Percentiles rank a stretch among this genome's conserved stretches.
These are phyloP conservation scores for Barnettozyma wickerhamii DNA, from an alignment of 805 yeast genomes.

Conservation along the genomic window DNA sequence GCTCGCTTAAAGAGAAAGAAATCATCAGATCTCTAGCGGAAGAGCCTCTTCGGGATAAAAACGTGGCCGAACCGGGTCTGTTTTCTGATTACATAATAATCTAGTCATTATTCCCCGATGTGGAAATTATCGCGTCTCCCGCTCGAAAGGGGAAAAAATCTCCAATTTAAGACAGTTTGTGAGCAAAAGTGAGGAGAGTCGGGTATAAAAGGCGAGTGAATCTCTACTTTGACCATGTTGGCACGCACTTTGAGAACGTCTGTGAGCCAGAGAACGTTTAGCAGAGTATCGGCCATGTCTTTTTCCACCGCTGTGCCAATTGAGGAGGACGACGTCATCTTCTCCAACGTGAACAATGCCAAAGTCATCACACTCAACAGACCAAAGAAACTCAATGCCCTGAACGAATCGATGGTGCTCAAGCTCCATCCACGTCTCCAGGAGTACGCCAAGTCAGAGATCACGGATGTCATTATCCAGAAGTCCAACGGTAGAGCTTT, in stretches of 20 bases:
- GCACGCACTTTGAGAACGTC: not conserved
- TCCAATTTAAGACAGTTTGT: too few relatives aligned
- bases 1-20: too few relatives aligned
- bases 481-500: slow-evolving; percentile 60
- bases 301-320: slow-evolving; percentile 3
- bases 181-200: too few relatives aligned
- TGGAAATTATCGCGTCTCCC: not conserved
- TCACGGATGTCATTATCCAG: slow-evolving; percentile 62
- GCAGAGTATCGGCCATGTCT: slow-evolving; percentile 1
- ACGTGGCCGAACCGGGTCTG: not conserved
- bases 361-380: slow-evolving; percentile 77
- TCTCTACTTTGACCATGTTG: not conserved
- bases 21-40: not conserved
- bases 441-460: slow-evolving; percentile 70
- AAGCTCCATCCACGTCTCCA: slow-evolving; percentile 66
- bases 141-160: not conserved
- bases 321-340: slow-evolving; percentile 51
- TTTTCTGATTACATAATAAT: too few relatives aligned
- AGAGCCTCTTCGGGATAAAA: too few relatives aligned
- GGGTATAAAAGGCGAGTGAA: not conserved
- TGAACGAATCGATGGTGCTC: slow-evolving; percentile 70
- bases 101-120: too few relatives aligned
- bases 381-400: slow-evolving; percentile 78
- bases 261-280: not conserved
- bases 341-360: slow-evolving; percentile 56